Percentiles rank a stretch among this genome's conserved stretches.
These are phyloP conservation scores for Hypoxylon cercidicola DNA, from an alignment of 495 filamentous ascomycete species.

Conservation along the genomic window DNA sequence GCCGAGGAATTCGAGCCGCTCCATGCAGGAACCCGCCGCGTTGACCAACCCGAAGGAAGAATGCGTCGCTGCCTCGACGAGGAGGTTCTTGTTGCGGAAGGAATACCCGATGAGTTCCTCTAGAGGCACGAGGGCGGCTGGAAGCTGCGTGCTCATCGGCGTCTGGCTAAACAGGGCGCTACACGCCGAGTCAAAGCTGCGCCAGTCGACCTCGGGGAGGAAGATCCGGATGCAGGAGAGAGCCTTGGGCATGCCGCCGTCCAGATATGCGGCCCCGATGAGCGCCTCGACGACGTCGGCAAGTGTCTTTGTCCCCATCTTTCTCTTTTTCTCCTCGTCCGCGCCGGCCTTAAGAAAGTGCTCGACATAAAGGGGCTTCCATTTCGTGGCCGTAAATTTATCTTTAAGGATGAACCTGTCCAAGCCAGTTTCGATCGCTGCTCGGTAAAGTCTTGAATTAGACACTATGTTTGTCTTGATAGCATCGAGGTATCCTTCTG, in stretches of 20 bases:
- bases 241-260: conserved; percentile 74
- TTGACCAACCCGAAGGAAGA: conserved; percentile 66
- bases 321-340: conserved; percentile 25
- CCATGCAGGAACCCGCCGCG: conserved; percentile 70
- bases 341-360: conserved; percentile 51
- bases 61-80: conserved; percentile 90
- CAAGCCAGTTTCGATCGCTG: conserved; percentile 70
- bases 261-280: conserved; percentile 79
- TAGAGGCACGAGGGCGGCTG: conserved; percentile 49
- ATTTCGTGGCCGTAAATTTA: conserved; percentile 74
- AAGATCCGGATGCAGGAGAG: conserved; percentile 72
- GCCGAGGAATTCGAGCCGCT: conserved; percentile 91
- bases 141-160: conserved; percentile 42
- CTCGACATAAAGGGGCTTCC: conserved; percentile 72
- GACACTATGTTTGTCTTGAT: conserved; percentile 76
- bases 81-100: conserved; percentile 74
- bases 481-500: conserved; percentile 79
- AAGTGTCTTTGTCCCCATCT: conserved; percentile 79
- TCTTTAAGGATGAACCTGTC: conserved; percentile 79
- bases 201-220: conserved; percentile 71
- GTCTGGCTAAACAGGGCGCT: conserved; percentile 47
- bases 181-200: conserved; percentile 47
- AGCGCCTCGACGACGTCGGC: conserved; percentile 91
- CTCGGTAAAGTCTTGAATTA: conserved; percentile 73
- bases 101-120: conserved; percentile 73